A percentile compares a stretch with the other conserved stretches of the same genome.
Conservation (phyloP, 2,329 filamentous ascomycete species). For the Escovopsis sp. region DNA sequence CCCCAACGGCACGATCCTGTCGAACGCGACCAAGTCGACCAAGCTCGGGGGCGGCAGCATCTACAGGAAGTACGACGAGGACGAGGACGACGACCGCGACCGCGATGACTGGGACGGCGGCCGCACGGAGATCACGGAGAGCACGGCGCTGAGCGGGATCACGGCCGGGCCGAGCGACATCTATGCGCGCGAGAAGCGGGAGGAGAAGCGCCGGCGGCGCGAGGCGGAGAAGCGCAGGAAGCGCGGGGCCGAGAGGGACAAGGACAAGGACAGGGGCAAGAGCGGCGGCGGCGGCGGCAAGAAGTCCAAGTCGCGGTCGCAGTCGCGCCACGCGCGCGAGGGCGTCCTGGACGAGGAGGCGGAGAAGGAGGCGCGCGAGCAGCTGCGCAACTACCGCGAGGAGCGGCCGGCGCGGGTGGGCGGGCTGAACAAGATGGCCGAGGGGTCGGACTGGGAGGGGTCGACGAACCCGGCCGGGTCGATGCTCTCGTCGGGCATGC, state of each 20-base stretch:
- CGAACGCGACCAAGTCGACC: conserved; percentile 68
- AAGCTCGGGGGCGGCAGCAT: conserved; percentile 78
- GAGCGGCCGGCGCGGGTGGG: conserved; percentile 80
- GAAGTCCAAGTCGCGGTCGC: neutral
- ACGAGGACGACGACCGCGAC: conserved; percentile 18
- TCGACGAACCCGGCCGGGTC: conserved; percentile 52
- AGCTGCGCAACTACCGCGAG: conserved; percentile 70
- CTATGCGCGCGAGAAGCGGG: conserved; percentile 38
- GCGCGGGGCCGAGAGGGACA: conserved; percentile 25
- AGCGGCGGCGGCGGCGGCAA: neutral
- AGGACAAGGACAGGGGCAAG: conserved; percentile 21
- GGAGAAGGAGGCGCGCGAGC: conserved; percentile 48
- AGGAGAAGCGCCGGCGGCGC: conserved; percentile 36
- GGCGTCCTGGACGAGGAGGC: conserved; percentile 49
- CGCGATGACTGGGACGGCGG: conserved; percentile 19
- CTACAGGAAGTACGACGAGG: conserved; percentile 53
- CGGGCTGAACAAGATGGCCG: conserved; percentile 70
- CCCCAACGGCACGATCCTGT: conserved; percentile 74
- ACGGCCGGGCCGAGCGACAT: conserved; percentile 44
- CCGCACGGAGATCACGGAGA: conserved; percentile 31
- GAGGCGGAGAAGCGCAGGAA: conserved; percentile 22
- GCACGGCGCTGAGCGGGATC: conserved; percentile 35
- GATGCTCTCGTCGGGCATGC: conserved; percentile 37
- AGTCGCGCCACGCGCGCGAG: conserved; percentile 25
- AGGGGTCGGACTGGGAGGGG: conserved; percentile 69